These are phyloP conservation scores for Cutaneotrichosporon curvatum DNA, from an alignment of 1,284 basidiomycete genomes.

Conservation along the genomic window DNA sequence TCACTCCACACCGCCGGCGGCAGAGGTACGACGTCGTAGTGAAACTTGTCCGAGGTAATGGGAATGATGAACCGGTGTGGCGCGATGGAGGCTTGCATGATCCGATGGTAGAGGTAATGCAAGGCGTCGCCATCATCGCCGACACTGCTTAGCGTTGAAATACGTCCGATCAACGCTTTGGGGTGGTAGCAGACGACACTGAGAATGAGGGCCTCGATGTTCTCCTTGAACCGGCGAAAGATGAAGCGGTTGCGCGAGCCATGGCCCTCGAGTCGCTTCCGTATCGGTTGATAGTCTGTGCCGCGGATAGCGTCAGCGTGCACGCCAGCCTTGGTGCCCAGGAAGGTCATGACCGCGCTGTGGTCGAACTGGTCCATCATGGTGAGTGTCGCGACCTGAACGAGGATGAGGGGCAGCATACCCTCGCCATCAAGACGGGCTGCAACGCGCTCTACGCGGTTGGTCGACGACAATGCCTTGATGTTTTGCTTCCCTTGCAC, in stretches of 20 bases:
- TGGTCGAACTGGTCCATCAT: slow-evolving; percentile 22
- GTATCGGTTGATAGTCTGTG: neutral
- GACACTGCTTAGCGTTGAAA: slow-evolving; percentile 1
- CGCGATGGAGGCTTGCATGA: slow-evolving; percentile 21
- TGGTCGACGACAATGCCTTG: slow-evolving; percentile 9
- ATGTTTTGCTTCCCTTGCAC: slow-evolving; percentile 17
- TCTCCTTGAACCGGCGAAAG: slow-evolving; percentile 5
- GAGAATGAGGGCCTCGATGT: slow-evolving; percentile 17
- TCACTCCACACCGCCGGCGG: slow-evolving; percentile 19
- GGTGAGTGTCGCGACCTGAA: slow-evolving; percentile 22
- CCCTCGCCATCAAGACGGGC: slow-evolving; percentile 21
- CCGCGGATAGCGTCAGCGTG: neutral
- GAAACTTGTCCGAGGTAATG: neutral
- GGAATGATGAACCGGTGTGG: slow-evolving; percentile 14
- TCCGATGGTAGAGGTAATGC: slow-evolving; percentile 14
- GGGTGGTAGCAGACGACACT: slow-evolving; percentile 22
- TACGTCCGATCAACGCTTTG: slow-evolving; percentile 14
- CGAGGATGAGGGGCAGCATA: slow-evolving; percentile 14
- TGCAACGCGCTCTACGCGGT: slow-evolving; percentile 18
- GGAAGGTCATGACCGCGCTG: slow-evolving; percentile 9
- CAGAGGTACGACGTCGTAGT: slow-evolving; percentile 16
- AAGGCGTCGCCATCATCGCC: neutral
- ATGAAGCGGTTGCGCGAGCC: neutral
- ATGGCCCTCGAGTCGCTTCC: neutral
- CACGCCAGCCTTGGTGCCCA: slow-evolving; percentile 9